Evolutionary conservation across 1,284 basidiomycete species (phyloP).

Genomic region (Trichosporon coremiiforme): DNA sequence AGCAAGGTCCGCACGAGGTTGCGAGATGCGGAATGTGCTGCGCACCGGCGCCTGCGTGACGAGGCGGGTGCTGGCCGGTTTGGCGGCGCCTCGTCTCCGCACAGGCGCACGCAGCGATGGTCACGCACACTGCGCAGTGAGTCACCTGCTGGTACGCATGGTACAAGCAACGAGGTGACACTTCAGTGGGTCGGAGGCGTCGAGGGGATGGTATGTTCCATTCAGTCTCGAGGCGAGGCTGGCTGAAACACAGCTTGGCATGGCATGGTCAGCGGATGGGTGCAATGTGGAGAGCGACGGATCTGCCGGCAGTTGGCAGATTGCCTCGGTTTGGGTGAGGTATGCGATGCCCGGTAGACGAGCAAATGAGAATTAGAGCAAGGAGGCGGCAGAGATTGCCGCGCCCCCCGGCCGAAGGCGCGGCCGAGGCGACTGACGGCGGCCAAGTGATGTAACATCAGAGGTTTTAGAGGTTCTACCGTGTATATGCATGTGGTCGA

Average conservation of each 20-base stretch:
- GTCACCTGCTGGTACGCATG: slow-evolving; percentile 9
- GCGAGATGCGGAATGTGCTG: not conserved
- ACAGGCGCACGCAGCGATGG: not conserved
- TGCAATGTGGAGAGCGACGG: not conserved
- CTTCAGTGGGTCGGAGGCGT: not conserved
- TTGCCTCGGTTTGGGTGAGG: not conserved
- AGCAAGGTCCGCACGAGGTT: not conserved
- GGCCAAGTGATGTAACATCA: not conserved
- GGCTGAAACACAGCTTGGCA: not conserved
- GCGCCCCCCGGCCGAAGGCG: not conserved
- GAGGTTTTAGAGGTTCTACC: not conserved
- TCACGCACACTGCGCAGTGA: not conserved
- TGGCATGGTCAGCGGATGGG: not conserved
- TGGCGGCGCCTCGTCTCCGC: not conserved
- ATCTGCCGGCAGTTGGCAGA: not conserved
- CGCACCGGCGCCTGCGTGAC: not conserved
- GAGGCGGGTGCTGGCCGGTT: not conserved
- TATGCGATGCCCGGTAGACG: not conserved
- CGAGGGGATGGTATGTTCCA: not conserved
- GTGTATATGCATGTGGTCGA: not conserved
- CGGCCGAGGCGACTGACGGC: not conserved
- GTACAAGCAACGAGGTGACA: not conserved
- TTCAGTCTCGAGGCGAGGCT: not conserved
- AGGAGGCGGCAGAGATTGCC: not conserved
- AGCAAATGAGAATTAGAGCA: not conserved